Base-by-base conservation (phyloP, 179 eudicot genomes). In the Silene coronaria region DNA sequence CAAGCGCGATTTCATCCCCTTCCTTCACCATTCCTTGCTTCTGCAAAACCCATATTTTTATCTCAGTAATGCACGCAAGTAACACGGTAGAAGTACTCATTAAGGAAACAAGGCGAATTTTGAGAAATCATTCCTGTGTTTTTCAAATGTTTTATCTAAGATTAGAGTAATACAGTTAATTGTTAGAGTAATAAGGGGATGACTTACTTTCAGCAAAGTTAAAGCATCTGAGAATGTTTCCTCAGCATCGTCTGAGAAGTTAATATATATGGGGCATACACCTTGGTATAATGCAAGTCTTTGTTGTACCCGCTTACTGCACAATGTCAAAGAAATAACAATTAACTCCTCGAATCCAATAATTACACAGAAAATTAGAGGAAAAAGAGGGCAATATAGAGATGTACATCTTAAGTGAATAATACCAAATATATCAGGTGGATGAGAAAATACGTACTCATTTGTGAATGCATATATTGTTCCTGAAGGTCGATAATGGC, bases 381-480 rank as follows among this genome's bases (percentile, higher is more conserved):
- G 32, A 28, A 3, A 28, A 28, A 28, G 32, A 28, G 32, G 3
- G 32, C 32, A n/a, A n/a, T n/a, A n/a, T n/a, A n/a, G n/a, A n/a
- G n/a, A n/a, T n/a, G 11, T 7, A 8, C 11, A 36, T 36, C 45
- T 36, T 36, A 6, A 6, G 45, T 51, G n/a, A 27, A 71, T n/a
- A 38, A 27, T 67, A 28, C 21, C 19, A 74, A 42, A 11, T 67
- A 64, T 4, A 17, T 60, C 6, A 88, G 91, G 75, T 85, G 88
- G 96, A 90, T 87, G 83, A 84, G 58, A 71, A 17, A 48, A 58
- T 45, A 87, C 99, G 89, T 80, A 95, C 99, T 82, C 91, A 76
- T 91, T 92, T 28, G 97, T 92, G 86, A 95, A 95, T 79, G 97
- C 97, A 85, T 92, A 95, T 75, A 95, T 91, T 73, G 96, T 86